Evolutionary conservation across 2,329 filamentous ascomycete genomes (phyloP), one percentile per base, ranked within the genome.

Genomic region (Hortaea sp.): DNA sequence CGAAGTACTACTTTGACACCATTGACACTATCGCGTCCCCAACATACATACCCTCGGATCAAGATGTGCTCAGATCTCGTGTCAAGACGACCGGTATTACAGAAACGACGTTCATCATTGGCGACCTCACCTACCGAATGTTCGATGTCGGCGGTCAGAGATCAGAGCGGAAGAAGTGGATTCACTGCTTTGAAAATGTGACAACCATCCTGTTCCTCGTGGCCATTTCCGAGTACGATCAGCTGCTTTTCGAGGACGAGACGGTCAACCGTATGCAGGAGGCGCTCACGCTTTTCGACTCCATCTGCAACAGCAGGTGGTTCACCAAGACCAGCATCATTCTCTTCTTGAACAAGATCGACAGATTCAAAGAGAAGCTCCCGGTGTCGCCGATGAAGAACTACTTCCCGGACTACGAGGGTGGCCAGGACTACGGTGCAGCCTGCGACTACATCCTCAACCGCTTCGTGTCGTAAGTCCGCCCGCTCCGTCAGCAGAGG

Each of bases 371-470:
- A 73, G 79, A 83, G 74, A 84, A 85, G 74, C 73, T 84, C 13
- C 79, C 79, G 29, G 77, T 83, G 55, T 82, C 78, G 69, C 81
- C 81, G 3, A 84, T 85, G 80, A 82, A 83, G 72, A 83, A 83
- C 68, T 84, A 84, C 69, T 84, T 84, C 74, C 79, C 81, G 39
- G 81, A 84, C 61, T 85, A 84, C 65, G 90, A 97, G 73, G 87
- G 90, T 57, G 92, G 92, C 58, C 85, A 94, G 58, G 90, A 98
- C 70, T 98, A 98, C 64, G 83, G 85, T 37, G 85, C 88, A 43
- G 92, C 92, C 34, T 98, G 92, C 73, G 90, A 98, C 69, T 98
- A 98, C 73, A 97, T 98, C 62, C 79, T 98, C 52, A 97, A 97
- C 78, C 82, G 92, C 65, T 98, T 98, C 70, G 92, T 97, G 61